Base-by-base conservation (phyloP, 1,284 basidiomycete genomes). In the Apiotrichum sp. region DNA sequence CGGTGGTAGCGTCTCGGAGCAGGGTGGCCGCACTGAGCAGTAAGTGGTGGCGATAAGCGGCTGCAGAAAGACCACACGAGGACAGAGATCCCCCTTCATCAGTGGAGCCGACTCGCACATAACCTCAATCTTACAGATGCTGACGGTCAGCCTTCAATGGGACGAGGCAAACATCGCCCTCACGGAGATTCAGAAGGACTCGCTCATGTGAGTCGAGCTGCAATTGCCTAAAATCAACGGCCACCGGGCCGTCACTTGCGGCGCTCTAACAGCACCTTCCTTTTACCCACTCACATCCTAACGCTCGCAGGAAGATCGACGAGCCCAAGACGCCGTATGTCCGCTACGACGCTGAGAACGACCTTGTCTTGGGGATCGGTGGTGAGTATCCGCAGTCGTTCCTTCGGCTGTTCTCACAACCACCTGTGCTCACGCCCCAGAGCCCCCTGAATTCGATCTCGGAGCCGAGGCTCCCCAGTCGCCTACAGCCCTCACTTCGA, bases 281-380 rank as follows among this genome's bases (percentile, higher is more conserved):
- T 22, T 22, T 22, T 22, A 22, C 22, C 22, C 22, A 38, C 36
- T 8, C 36, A 8, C 13, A 38, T 38, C 7, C 44, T 47, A 7
- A 47, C 46, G 22, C 3, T 14, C 14, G 8, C 47, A 76, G 74
- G 74, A 95, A 93, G 83, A 95, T 95, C 70, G 91, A 88, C 4
- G 91, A 95, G 71, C 91, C 91, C 50, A 95, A 95, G 82, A 95
- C 91, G n/a, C 91, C 91, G 0, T 95, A 87, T 75, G 90, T 95
- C 52, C 81, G 89, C 60, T 92, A 93, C 74, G 89, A 93, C 66
- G 83, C 89, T 0, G 85, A 88, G 73, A 87, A 87, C 43, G 90
- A 93, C 71, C 82, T 83, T 55, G 78, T 92, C 45, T 65, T 77
- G 9, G 83, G 86, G 16, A 61, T 68, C 84, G 88, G 87, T 50